These are phyloP conservation scores for Obelidium mucronatum DNA, from an alignment of 192 early-diverging fungal species.

Conservation along the genomic window DNA sequence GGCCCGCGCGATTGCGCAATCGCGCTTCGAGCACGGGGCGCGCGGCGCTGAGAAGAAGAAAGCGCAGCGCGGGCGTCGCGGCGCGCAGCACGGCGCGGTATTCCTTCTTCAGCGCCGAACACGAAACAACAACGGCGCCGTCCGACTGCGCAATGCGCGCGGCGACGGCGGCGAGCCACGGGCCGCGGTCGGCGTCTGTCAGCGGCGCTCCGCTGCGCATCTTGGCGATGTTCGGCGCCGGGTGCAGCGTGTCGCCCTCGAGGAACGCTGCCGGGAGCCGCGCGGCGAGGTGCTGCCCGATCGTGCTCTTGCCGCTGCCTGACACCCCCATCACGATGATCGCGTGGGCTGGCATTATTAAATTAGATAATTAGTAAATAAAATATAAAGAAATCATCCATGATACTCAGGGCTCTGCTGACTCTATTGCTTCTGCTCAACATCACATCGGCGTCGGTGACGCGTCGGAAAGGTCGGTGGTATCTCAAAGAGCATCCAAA, in stretches of 20 bases:
- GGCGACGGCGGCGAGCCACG: conserved; percentile 17
- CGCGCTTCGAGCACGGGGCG: neutral
- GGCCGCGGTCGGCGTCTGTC: conserved; percentile 26
- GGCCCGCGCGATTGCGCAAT: neutral
- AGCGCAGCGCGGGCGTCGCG: neutral
- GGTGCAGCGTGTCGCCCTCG: conserved; percentile 35
- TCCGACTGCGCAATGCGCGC: neutral
- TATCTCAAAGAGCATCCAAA: too few relatives aligned
- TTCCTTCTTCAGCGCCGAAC: conserved; percentile 17
- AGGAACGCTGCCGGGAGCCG: conserved; percentile 6
- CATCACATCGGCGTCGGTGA: too few relatives aligned
- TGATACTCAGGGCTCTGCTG: too few relatives aligned
- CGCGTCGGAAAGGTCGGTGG: too few relatives aligned
- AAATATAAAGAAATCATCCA: too few relatives aligned
- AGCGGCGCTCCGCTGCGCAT: conserved; percentile 31
- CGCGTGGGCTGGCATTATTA: too few relatives aligned
- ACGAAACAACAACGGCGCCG: conserved; percentile 6
- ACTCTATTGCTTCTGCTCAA: too few relatives aligned
- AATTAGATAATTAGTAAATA: too few relatives aligned
- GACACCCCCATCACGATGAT: conserved; percentile 29
- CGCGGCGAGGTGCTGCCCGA: conserved; percentile 4
- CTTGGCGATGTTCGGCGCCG: conserved; percentile 22
- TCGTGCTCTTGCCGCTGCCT: conserved; percentile 32
- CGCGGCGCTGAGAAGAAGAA: neutral
- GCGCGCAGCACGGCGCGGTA: conserved; percentile 21